Conservation (phyloP, 139 green algal genomes). For the Eudorina sp. region DNA sequence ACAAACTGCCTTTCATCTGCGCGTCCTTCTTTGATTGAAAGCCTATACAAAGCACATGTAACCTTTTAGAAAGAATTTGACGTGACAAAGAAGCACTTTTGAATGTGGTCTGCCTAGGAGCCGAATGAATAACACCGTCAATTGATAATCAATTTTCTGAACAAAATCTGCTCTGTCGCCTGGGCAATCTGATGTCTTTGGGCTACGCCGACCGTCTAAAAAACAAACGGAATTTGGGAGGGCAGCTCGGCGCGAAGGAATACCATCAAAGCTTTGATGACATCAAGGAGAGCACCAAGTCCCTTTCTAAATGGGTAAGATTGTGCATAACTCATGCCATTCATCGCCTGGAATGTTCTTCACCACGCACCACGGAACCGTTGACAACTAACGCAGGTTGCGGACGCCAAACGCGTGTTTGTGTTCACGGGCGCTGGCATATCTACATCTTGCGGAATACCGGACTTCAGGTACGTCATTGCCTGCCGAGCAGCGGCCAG, state of each 20-base stretch:
- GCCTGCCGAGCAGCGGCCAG: neutral
- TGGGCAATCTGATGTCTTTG: too few relatives aligned
- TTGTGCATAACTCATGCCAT: neutral
- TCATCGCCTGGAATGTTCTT: neutral
- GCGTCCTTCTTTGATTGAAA: too few relatives aligned
- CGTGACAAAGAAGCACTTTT: too few relatives aligned
- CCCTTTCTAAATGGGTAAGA: conserved; percentile 71
- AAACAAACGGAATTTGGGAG: conserved; percentile 82
- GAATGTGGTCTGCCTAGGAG: too few relatives aligned
- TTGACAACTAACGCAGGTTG: conserved; percentile 23
- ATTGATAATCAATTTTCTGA: too few relatives aligned
- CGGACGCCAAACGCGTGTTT: conserved; percentile 66
- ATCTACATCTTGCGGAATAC: conserved; percentile 91
- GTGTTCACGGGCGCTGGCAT: conserved; percentile 96
- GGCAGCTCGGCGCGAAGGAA: conserved; percentile 82
- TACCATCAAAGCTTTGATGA: conserved; percentile 61
- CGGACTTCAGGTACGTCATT: conserved; percentile 82
- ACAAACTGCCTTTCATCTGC: too few relatives aligned
- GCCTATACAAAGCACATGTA: too few relatives aligned
- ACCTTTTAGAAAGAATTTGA: too few relatives aligned
- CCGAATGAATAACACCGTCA: too few relatives aligned
- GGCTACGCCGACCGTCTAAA: conserved; percentile 70
- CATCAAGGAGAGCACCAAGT: conserved; percentile 59
- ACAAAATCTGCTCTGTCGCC: too few relatives aligned
- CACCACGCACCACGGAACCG: neutral